Evolutionary conservation across 805 yeast genomes (phyloP).

Genomic region (Yarrowia phangngaensis): DNA sequence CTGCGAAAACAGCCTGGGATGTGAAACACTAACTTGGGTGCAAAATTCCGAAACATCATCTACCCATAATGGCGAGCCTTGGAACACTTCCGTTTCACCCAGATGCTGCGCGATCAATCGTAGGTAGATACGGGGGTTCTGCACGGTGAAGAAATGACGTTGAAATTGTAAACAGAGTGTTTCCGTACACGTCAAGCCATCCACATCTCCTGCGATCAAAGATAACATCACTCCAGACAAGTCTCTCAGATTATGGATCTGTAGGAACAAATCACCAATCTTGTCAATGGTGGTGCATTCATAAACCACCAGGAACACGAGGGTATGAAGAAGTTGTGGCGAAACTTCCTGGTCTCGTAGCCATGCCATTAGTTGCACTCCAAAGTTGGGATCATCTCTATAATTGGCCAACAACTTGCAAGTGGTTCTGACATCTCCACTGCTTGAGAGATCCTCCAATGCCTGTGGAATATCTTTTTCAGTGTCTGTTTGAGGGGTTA

Average conservation of each 20-base stretch:
- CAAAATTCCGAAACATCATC: slow-evolving; percentile 15
- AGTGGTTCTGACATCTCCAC: slow-evolving; percentile 27
- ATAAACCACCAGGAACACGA: slow-evolving; percentile 42
- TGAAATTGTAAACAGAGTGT: slow-evolving; percentile 31
- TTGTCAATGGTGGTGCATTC: slow-evolving; percentile 41
- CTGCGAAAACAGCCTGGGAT: slow-evolving; percentile 17
- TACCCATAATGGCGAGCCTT: slow-evolving; percentile 8
- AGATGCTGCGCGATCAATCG: slow-evolving; percentile 28
- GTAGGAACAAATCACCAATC: slow-evolving; percentile 39
- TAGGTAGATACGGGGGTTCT: slow-evolving; percentile 20
- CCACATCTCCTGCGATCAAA: slow-evolving; percentile 1
- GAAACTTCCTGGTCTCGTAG: slow-evolving; percentile 37
- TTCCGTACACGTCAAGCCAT: slow-evolving; percentile 30
- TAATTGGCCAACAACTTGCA: slow-evolving; percentile 29
- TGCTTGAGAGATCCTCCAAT: slow-evolving; percentile 27
- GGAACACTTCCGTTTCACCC: slow-evolving; percentile 7
- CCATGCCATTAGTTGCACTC: slow-evolving; percentile 33
- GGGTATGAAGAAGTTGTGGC: slow-evolving; percentile 38
- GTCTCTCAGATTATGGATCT: slow-evolving; percentile 32
- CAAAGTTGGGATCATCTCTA: slow-evolving; percentile 32
- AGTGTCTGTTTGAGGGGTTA: slow-evolving; percentile 14
- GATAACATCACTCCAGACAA: slow-evolving; percentile 29
- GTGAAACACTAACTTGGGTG: slow-evolving; percentile 6
- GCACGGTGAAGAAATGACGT: slow-evolving; percentile 22
- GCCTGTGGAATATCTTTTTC: slow-evolving; percentile 25